A percentile compares a stretch with the other conserved stretches of the same genome.
Conservation (phyloP, 2,329 filamentous ascomycete genomes). For the Grosmannia penicillata region DNA sequence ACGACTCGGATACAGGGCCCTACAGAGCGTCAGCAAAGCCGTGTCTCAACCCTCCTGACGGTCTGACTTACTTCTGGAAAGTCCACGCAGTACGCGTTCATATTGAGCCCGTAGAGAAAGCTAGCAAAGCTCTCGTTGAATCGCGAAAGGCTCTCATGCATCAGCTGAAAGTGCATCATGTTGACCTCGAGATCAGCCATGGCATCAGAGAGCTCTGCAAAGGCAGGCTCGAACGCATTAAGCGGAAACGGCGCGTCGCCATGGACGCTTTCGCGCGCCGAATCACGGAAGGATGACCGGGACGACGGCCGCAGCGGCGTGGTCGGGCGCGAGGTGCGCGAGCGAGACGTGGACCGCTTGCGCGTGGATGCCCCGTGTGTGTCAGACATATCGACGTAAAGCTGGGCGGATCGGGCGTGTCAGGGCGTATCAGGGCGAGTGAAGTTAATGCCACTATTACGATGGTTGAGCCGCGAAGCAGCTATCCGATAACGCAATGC, state of each 20-base stretch:
- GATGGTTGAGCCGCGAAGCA: too few species aligned
- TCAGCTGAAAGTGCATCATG: conserved; percentile 91
- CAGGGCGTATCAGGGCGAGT: too few species aligned
- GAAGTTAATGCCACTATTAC: too few species aligned
- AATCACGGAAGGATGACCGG: conserved; percentile 74
- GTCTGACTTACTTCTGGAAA: conserved; percentile 65
- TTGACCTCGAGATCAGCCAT: conserved; percentile 95
- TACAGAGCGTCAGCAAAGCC: conserved; percentile 22
- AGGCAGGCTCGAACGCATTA: conserved; percentile 72
- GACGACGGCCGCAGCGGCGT: conserved; percentile 86
- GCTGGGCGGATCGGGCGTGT: too few species aligned
- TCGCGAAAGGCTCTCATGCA: conserved; percentile 85
- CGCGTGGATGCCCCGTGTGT: conserved; percentile 5
- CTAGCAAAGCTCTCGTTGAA: conserved; percentile 95
- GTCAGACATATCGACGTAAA: too few species aligned
- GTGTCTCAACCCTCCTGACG: too few species aligned
- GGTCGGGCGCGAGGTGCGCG: conserved; percentile 62
- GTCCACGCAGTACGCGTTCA: conserved; percentile 98
- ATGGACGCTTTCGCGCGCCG: conserved; percentile 41
- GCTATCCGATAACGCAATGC: too few species aligned
- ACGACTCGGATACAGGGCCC: conserved; percentile 75
- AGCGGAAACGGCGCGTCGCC: conserved; percentile 52
- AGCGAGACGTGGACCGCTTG: conserved; percentile 43
- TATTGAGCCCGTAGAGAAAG: conserved; percentile 91
- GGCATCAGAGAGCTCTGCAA: conserved; percentile 83